Conservation (phyloP, 2,329 filamentous ascomycete genomes). For the Cercospora brassicicola region DNA sequence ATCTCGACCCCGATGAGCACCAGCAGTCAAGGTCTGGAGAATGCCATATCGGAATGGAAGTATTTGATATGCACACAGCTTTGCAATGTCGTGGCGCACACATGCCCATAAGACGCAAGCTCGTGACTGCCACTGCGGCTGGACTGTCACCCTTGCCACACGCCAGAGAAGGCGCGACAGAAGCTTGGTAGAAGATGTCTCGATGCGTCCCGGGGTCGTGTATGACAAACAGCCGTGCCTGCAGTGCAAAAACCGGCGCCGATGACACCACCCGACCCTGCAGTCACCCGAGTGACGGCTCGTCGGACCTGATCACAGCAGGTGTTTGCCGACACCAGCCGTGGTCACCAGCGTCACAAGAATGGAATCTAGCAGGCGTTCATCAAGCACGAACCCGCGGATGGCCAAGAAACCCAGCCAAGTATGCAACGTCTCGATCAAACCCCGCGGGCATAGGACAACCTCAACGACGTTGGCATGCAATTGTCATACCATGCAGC, state of each 20-base stretch:
- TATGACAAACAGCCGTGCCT: background rate
- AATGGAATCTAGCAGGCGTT: background rate
- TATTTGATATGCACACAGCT: background rate
- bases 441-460: background rate
- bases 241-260: background rate
- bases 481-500: background rate
- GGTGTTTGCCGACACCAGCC: background rate
- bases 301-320: background rate
- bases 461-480: background rate
- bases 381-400: background rate
- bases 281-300: background rate
- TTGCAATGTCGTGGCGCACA: background rate
- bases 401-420: background rate
- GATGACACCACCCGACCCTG: background rate
- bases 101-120: background rate
- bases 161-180: background rate
- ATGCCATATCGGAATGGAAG: background rate
- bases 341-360: background rate
- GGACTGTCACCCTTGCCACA: background rate
- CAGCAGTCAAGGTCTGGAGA: background rate
- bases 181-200: background rate
- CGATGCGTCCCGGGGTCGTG: background rate
- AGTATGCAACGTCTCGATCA: background rate
- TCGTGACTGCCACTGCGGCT: background rate
- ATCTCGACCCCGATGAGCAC: background rate